Evolutionary conservation across 2,329 filamentous ascomycete genomes (phyloP).

Genomic region (Teratosphaeria destructans): DNA sequence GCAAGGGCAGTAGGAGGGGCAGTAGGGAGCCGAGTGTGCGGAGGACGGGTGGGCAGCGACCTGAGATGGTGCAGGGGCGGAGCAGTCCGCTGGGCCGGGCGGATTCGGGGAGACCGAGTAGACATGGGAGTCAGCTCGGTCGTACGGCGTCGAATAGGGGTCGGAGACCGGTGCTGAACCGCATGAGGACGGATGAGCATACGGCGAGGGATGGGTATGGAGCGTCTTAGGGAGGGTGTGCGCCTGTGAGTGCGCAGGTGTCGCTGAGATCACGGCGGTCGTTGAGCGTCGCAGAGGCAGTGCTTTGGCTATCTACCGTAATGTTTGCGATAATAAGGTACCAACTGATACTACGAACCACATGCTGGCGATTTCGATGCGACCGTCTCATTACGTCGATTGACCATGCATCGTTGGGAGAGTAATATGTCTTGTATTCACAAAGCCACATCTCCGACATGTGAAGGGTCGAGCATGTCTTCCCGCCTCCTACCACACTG

Average conservation of each 20-base stretch:
- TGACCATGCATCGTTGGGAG: no score
- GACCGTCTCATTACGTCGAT: no score
- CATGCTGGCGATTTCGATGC: no score
- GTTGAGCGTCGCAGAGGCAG: background rate
- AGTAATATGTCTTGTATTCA: no score
- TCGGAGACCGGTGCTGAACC: background rate
- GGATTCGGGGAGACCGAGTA: background rate
- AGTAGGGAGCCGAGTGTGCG: background rate
- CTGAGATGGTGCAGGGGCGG: background rate
- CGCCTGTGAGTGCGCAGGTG: background rate
- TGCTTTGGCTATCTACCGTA: background rate
- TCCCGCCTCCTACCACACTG: background rate
- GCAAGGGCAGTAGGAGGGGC: slow-evolving; percentile 1
- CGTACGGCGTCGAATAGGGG: background rate
- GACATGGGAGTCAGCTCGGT: background rate
- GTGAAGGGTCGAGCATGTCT: background rate
- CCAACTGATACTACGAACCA: no score
- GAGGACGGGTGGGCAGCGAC: background rate
- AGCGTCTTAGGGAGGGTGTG: background rate
- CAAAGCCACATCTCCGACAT: background rate
- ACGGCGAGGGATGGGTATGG: background rate
- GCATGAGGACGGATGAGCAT: background rate
- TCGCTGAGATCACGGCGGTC: background rate
- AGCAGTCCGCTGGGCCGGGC: background rate
- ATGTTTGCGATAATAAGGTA: no score